These are phyloP conservation scores for Euphorbia tirucalli DNA, from an alignment of 345 rosid genomes.

Conservation along the genomic window DNA sequence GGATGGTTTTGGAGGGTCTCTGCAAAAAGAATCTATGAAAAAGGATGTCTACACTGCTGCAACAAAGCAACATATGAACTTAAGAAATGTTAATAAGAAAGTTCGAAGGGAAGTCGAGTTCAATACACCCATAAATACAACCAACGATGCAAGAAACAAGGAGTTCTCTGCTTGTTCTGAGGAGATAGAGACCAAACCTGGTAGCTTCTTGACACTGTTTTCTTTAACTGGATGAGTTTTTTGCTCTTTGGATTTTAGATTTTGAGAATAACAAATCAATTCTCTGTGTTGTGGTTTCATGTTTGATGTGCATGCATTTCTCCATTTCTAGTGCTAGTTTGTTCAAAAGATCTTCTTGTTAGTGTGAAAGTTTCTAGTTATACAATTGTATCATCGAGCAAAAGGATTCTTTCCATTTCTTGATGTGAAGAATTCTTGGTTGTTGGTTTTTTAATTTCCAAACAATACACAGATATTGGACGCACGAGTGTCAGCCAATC, in stretches of 20 bases:
- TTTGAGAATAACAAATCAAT: background rate
- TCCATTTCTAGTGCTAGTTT: background rate
- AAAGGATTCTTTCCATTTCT: background rate
- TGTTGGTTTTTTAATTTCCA: background rate
- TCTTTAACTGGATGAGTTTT: too few relatives aligned
- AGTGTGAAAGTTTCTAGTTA: background rate
- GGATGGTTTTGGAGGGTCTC: slow-evolving; percentile 26
- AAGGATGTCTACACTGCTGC: slow-evolving; percentile 4
- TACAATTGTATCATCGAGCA: background rate
- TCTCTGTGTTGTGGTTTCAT: background rate
- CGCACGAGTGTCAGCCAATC: slow-evolving; percentile 12
- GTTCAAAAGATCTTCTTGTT: background rate
- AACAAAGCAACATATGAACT: slow-evolving; percentile 1
- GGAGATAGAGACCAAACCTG: slow-evolving; percentile 25
- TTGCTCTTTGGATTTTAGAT: background rate
- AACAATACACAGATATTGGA: slow-evolving; percentile 1
- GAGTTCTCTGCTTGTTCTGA: slow-evolving; percentile 8
- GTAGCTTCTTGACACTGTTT: slow-evolving; percentile 20
- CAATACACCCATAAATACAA: background rate
- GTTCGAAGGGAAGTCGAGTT: slow-evolving; percentile 9
- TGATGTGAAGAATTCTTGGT: background rate
- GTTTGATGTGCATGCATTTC: background rate
- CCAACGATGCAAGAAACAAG: slow-evolving; percentile 9
- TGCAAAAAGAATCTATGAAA: slow-evolving; percentile 17
- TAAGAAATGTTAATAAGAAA: slow-evolving; percentile 15